Base-by-base conservation (phyloP, 768 basidiomycete species). In the Lepiota brunneoincarnata region DNA sequence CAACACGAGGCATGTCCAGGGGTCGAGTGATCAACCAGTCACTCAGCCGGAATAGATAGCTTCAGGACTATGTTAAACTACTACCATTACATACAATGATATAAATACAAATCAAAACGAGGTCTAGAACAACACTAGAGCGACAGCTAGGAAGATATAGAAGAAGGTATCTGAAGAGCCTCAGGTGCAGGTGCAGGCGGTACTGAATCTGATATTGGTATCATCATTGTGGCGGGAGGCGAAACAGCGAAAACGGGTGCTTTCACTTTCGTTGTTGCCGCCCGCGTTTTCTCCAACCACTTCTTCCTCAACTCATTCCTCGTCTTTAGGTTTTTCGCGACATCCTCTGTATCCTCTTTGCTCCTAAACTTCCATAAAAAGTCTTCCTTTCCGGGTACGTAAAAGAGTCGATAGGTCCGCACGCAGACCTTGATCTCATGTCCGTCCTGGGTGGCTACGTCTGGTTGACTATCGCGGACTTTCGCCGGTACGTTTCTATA, bases 351-450 rank as follows among this genome's bases (percentile, higher is more conserved):
- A 58, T 83, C 81, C 1, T 71, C 73, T 21, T 68, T 64, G 0
- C 67, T 66, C 20, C 74, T 68, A 12, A 73, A 63, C 51, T 77
- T 79, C 73, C 77, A 80, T 51, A 87, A 68, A 54, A 78, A 76
- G 57, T 89, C 88, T 59, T 87, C 88, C 41, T 84, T 84, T 21
- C 74, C 64, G 2, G 88, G 73, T 5, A 89, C 88, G 65, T 84
- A 93, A 74, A 94, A 93, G 12, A 93, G 69, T 31, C 87, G 78
- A 67, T 93, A 93, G 7, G 87, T 90, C 54, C 85, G 78, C 34
- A 92, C 78, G 68, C 94, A 96, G 53, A 97, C 81, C 58, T 87
- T 87, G 65, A 91, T 89, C 67, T 92, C 89, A 15, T 95, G 76
- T 2, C 79, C 79, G 28, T 87, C 86, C 35, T 65, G 75, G 0